These are phyloP conservation scores for Penicillium sp. DNA, from an alignment of 2,329 filamentous ascomycete genomes.

Conservation along the genomic window DNA sequence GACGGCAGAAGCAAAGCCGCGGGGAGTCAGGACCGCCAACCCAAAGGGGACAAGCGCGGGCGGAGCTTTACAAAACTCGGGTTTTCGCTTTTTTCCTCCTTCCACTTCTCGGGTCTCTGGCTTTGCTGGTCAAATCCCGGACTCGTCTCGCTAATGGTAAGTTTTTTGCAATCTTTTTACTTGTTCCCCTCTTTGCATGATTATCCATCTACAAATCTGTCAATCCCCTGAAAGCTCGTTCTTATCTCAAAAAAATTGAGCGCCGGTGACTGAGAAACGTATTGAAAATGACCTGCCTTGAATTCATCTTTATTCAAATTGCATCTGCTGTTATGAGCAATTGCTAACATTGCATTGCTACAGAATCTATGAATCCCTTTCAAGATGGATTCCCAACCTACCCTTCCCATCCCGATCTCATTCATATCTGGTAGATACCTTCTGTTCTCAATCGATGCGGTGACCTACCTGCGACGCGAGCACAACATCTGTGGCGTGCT, in stretches of 20 bases:
- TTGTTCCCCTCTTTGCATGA: conserved; percentile 53
- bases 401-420: conserved; percentile 72
- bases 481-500: conserved; percentile 85
- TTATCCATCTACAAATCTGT: conserved; percentile 70
- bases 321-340: conserved; percentile 8
- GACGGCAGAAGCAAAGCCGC: conserved; percentile 3
- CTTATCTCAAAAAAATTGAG: conserved; percentile 38
- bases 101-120: conserved; percentile 16
- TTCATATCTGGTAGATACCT: conserved; percentile 77
- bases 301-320: conserved; percentile 4
- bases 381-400: conserved; percentile 37
- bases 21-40: conserved; percentile 8
- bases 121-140: conserved; percentile 31
- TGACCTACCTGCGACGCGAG: conserved; percentile 72
- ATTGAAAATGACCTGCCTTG: conserved; percentile 28
- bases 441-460: conserved; percentile 80
- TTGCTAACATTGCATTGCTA: conserved; percentile 27
- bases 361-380: conserved; percentile 17
- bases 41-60: conserved; percentile 16
- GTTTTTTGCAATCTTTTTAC: conserved; percentile 8
- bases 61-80: conserved; percentile 20
- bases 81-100: conserved; percentile 8
- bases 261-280: conserved; percentile 46
- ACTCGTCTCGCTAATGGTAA: conserved; percentile 32
- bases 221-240: conserved; percentile 70